Evolutionary conservation across 345 rosid species (phyloP).

Genomic region (Trapa incisa): DNA sequence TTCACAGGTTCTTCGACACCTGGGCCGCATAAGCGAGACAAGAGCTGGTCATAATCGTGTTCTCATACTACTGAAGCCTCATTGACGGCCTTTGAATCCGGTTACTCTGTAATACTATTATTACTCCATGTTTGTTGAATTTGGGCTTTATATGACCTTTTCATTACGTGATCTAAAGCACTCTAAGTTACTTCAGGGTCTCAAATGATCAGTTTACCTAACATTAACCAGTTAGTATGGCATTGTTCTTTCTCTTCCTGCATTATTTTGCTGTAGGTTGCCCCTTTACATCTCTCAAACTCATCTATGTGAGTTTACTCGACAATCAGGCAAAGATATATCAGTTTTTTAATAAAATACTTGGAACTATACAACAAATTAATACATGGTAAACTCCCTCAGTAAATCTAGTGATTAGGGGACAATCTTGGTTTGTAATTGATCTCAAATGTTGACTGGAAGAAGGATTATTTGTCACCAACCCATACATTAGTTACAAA

Average conservation of each 20-base stretch:
- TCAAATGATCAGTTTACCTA: background rate
- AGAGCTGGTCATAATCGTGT: slow-evolving; percentile 71
- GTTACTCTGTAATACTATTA: background rate
- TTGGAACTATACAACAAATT: background rate
- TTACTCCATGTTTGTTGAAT: background rate
- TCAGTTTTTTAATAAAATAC: background rate
- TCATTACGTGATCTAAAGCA: background rate
- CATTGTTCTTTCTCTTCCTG: background rate
- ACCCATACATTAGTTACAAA: too few relatives aligned
- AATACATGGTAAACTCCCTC: background rate
- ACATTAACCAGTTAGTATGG: background rate
- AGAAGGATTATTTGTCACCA: too few relatives aligned
- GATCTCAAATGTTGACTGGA: too few relatives aligned
- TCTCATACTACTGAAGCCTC: slow-evolving; percentile 56
- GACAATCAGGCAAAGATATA: background rate
- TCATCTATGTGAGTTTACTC: background rate
- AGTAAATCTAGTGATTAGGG: too few relatives aligned
- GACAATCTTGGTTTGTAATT: too few relatives aligned
- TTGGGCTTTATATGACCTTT: background rate
- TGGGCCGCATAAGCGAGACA: slow-evolving; percentile 71
- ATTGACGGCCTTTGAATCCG: slow-evolving; percentile 14
- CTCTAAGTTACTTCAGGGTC: background rate
- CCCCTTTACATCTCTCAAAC: background rate
- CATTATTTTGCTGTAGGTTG: background rate
- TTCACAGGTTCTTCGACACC: slow-evolving; percentile 77